Evolutionary conservation across 768 basidiomycete species (phyloP).

Genomic region (Phlebiopsis gigantea): DNA sequence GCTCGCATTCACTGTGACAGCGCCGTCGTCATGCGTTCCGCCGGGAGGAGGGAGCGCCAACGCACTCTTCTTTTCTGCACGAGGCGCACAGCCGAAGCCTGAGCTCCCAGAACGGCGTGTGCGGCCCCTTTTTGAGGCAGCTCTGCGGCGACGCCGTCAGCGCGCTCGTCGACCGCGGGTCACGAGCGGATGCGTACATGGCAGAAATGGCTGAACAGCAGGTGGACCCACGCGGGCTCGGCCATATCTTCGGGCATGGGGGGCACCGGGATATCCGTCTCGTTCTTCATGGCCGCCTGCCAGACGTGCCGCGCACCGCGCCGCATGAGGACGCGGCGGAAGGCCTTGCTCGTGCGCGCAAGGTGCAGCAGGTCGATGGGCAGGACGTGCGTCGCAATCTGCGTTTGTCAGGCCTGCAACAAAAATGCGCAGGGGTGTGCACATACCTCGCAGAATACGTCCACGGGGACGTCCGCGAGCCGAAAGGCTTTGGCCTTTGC

Average conservation of each 20-base stretch:
- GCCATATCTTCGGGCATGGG: conserved; percentile 15
- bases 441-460: not conserved
- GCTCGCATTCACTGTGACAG: not conserved
- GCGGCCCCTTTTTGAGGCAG: not conserved
- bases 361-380: conserved; percentile 7
- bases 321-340: conserved; percentile 4
- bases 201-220: conserved; percentile 28
- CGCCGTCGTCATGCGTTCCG: not conserved
- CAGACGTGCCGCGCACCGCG: conserved; percentile 10
- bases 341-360: conserved; percentile 1
- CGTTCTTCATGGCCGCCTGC: conserved; percentile 20
- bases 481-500: not conserved
- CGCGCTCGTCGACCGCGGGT: not conserved
- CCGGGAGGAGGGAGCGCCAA: not conserved
- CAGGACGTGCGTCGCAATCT: conserved; percentile 1
- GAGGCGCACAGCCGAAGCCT: not conserved
- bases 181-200: conserved; percentile 19
- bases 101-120: not conserved
- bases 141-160: not conserved
- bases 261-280: conserved; percentile 18
- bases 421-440: not conserved
- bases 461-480: not conserved
- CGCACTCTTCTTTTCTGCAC: not conserved
- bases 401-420: not conserved
- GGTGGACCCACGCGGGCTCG: conserved; percentile 23